These are phyloP conservation scores for Cyclocybe aegerita DNA, from an alignment of 768 basidiomycete genomes.

Conservation along the genomic window DNA sequence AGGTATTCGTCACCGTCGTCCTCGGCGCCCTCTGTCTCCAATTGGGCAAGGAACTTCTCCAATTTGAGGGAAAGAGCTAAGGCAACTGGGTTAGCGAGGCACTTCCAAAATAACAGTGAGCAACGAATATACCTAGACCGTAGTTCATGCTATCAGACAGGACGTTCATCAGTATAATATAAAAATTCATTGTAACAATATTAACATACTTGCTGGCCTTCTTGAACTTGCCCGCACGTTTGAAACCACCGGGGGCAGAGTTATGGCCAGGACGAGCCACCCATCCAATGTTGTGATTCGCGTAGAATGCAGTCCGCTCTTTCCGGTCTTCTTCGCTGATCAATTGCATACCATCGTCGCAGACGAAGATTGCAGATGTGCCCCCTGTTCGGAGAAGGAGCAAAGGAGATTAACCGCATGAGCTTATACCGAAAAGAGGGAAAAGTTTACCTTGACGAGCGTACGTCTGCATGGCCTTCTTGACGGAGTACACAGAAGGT, in stretches of 20 bases:
- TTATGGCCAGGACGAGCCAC: constrained; percentile 76
- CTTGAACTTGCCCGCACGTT: constrained; percentile 90
- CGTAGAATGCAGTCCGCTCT: constrained; percentile 74
- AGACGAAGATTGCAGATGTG: constrained; percentile 75
- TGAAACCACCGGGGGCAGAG: constrained; percentile 78
- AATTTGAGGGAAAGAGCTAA: constrained; percentile 59
- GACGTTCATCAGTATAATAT: neutral
- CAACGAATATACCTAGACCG: constrained; percentile 27
- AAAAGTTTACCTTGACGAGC: constrained; percentile 63
- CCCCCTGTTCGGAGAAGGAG: constrained; percentile 37
- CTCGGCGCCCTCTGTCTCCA: constrained; percentile 41
- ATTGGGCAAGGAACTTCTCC: constrained; percentile 48
- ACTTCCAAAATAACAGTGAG: neutral
- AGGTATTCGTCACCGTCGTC: constrained; percentile 48
- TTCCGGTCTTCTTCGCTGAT: constrained; percentile 60
- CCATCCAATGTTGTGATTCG: constrained; percentile 75
- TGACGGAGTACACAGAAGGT: constrained; percentile 76
- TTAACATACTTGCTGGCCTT: constrained; percentile 59
- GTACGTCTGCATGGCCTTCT: constrained; percentile 86
- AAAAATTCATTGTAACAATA: neutral
- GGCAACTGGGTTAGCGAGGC: neutral
- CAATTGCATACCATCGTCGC: constrained; percentile 82
- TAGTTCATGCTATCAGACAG: constrained; percentile 69
- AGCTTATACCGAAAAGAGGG: neutral
- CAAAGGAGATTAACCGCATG: neutral